phyloP scores from a whole-genome alignment of 2,329 filamentous ascomycete species.

The Apiospora malaysiana region DNA sequence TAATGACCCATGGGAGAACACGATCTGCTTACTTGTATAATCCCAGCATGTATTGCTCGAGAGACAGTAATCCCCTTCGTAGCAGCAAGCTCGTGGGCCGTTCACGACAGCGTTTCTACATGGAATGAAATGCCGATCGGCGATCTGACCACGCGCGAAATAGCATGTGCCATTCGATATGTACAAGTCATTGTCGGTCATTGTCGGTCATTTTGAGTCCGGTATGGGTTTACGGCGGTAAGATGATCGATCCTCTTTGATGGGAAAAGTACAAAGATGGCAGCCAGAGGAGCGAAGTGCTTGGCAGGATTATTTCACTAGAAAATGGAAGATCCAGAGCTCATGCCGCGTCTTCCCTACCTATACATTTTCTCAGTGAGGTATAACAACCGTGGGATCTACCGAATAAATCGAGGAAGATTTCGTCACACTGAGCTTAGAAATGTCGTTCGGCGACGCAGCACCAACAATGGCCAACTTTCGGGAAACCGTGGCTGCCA shows the following conservation, averaged over 20 bases:
- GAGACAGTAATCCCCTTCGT: slow-evolving; percentile 33
- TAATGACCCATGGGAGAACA: neutral
- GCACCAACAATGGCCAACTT: no score
- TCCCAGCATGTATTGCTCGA: slow-evolving; percentile 33
- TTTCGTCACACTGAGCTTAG: neutral
- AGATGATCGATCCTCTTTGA: neutral
- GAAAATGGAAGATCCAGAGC: neutral
- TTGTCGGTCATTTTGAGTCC: neutral
- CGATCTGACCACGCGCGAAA: slow-evolving; percentile 33
- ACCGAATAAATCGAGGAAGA: neutral
- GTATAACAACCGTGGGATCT: neutral
- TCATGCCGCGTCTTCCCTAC: neutral
- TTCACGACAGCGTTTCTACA: slow-evolving; percentile 32
- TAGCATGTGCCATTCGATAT: slow-evolving; percentile 34
- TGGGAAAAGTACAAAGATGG: neutral
- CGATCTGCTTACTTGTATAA: slow-evolving; percentile 30
- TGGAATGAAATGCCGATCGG: slow-evolving; percentile 32
- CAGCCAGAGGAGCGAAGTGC: no score
- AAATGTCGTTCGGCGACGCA: no score
- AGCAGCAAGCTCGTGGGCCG: slow-evolving; percentile 35
- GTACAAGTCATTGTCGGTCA: slow-evolving; percentile 29
- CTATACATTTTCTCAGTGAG: neutral
- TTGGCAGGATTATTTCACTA: neutral
- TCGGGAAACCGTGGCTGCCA: no score
- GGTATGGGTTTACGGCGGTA: neutral